Evolutionary conservation across 257 asterid genomes (phyloP).

Genomic region (Ajuga chamaepitys): DNA sequence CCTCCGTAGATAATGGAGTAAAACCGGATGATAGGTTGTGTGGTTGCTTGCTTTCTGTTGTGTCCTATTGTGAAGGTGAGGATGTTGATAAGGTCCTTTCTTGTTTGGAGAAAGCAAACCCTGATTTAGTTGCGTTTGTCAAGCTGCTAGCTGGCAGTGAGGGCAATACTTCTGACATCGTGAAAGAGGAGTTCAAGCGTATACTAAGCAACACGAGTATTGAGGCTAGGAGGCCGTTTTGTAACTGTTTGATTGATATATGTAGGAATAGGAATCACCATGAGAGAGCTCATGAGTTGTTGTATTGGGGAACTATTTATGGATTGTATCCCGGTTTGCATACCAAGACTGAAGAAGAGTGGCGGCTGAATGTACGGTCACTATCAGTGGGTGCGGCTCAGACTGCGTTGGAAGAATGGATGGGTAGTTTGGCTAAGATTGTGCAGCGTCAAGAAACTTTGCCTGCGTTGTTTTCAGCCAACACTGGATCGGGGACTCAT

Average conservation of each 20-base stretch:
- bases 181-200: slow-evolving; percentile 56
- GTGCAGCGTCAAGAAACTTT: slow-evolving; percentile 49
- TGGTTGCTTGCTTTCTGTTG: slow-evolving; percentile 78
- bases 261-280: slow-evolving; percentile 44
- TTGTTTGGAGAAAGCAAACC: slow-evolving; percentile 41
- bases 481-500: slow-evolving; percentile 81
- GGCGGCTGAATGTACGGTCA: slow-evolving; percentile 78
- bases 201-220: slow-evolving; percentile 50
- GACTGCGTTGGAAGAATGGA: slow-evolving; percentile 93
- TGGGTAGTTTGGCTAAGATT: slow-evolving; percentile 51
- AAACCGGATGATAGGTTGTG: slow-evolving; percentile 82
- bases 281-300: slow-evolving; percentile 74
- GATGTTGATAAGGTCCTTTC: slow-evolving; percentile 56
- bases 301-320: slow-evolving; percentile 57
- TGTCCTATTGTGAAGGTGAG: slow-evolving; percentile 56
- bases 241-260: slow-evolving; percentile 84
- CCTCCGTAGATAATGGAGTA: slow-evolving; percentile 51
- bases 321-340: slow-evolving; percentile 88
- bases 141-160: slow-evolving; percentile 27
- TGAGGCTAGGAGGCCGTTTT: slow-evolving; percentile 77
- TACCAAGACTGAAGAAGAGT: slow-evolving; percentile 71
- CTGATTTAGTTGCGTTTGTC: slow-evolving; percentile 37
- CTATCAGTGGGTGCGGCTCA: slow-evolving; percentile 86
- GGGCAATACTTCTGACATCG: slow-evolving; percentile 22
- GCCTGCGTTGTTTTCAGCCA: slow-evolving; percentile 71